Conservation (phyloP, 768 basidiomycete species). For the Naganishia kalamii region DNA sequence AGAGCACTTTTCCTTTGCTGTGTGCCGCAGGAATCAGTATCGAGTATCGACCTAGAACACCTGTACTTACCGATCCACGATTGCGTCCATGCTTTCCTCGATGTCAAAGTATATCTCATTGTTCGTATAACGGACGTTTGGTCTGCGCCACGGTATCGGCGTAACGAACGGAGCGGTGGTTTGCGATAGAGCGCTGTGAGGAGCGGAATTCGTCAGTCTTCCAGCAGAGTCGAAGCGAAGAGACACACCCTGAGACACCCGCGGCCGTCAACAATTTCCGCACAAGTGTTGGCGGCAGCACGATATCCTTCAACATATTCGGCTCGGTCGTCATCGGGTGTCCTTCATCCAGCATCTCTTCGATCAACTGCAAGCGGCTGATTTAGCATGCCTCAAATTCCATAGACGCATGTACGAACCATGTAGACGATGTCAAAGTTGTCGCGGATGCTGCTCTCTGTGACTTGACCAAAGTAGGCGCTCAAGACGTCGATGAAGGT, state of each 20-base stretch:
- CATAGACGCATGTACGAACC: slow-evolving; percentile 48
- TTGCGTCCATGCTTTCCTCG: slow-evolving; percentile 69
- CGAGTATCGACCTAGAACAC: slow-evolving; percentile 24
- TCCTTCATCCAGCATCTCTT: slow-evolving; percentile 89
- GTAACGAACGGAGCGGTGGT: slow-evolving; percentile 63
- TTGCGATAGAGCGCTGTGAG: neutral
- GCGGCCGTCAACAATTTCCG: slow-evolving; percentile 59
- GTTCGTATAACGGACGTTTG: slow-evolving; percentile 70
- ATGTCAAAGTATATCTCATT: slow-evolving; percentile 94
- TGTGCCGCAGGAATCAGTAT: neutral
- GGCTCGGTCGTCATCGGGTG: slow-evolving; percentile 85
- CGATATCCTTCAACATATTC: slow-evolving; percentile 85
- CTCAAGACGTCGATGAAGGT: slow-evolving; percentile 73
- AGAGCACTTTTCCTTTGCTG: slow-evolving; percentile 64
- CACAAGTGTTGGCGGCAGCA: slow-evolving; percentile 80
- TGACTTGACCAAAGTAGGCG: slow-evolving; percentile 83
- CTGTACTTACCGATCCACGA: slow-evolving; percentile 63
- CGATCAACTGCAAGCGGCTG: slow-evolving; percentile 59
- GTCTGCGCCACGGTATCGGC: slow-evolving; percentile 87
- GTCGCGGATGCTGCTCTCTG: slow-evolving; percentile 70
- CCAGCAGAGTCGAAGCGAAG: neutral
- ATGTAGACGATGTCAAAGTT: slow-evolving; percentile 95
- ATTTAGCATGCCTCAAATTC: slow-evolving; percentile 13
- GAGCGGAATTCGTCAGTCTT: neutral
- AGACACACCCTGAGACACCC: slow-evolving; percentile 51